Base-by-base conservation (phyloP, 129 eudicot genomes). In the Ambrosia trifida region DNA sequence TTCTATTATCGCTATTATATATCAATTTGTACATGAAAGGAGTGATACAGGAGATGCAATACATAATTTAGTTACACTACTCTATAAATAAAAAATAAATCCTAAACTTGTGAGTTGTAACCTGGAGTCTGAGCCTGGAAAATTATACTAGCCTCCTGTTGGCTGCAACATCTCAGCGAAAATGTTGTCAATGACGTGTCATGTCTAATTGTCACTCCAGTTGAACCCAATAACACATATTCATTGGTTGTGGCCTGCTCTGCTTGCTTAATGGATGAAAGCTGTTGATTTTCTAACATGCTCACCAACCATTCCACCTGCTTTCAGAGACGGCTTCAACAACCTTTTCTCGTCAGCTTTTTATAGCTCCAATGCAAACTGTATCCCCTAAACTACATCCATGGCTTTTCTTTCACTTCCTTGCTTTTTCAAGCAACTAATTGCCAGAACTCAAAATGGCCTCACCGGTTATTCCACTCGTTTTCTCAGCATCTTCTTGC, bases 361-460 rank as follows among this genome's bases (percentile, higher is more conserved):
- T 16, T 76, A 70, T n/a, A 68, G 56, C 14, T 76, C 56, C 75
- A 69, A 59, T 68, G 81, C 81, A 47, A 69, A 76, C 64, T 76
- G 76, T 35, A 76, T 20, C 35, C 35, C 54, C 70, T 46, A 69
- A 7, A 76, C 76, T 5, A 68, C 76, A 0, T 69, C 70, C 76
- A 76, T 76, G 2, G 65, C 6, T 3, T 64, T 64, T 0, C 65
- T 44, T 10, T 17, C 70, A 51, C 11, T 33, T 69, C 76, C 63
- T 13, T 68, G 10, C 18, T 20, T 16, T 45, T 69, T 62, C 63
- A 76, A 16, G 44, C 81, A 76, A 38, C n/a, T 76, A 61, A 24
- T n/a, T n/a, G n/a, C n/a, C n/a, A n/a, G n/a, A n/a, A 24, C 28
- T 24, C 28, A 24, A 24, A 24, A 24, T 24, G 28, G 28, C 28